Conservation (phyloP, 2,329 filamentous ascomycete genomes). For the Diaporthe destruens region DNA sequence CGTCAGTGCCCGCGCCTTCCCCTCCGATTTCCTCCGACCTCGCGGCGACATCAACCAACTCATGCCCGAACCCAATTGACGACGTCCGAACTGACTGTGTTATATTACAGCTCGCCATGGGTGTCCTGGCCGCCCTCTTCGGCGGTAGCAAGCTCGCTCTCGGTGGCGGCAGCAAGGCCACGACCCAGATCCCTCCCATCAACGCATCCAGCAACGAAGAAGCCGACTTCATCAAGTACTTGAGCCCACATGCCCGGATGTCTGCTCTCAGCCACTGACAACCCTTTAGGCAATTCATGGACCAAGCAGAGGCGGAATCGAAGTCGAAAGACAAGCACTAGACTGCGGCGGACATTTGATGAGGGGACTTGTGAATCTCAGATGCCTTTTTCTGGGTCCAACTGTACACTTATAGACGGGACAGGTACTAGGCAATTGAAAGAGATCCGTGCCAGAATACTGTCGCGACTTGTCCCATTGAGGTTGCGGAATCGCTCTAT, state of each 20-base stretch:
- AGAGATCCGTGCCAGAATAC: constrained; percentile 4
- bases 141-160: constrained; percentile 60
- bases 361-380: constrained; percentile 6
- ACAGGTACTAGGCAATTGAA: constrained; percentile 36
- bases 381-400: constrained; percentile 28
- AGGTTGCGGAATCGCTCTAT: neutral
- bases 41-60: neutral
- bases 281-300: constrained; percentile 60
- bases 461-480: neutral
- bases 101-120: constrained; percentile 66
- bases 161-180: constrained; percentile 60
- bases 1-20: constrained; percentile 58
- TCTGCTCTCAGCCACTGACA: constrained; percentile 41
- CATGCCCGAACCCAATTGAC: constrained; percentile 23
- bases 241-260: constrained; percentile 41
- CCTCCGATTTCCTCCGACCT: constrained; percentile 12
- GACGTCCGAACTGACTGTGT: constrained; percentile 44
- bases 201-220: constrained; percentile 73
- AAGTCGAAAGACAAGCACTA: constrained; percentile 60
- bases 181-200: constrained; percentile 66
- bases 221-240: constrained; percentile 75
- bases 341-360: constrained; percentile 38
- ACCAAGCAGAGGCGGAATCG: constrained; percentile 56
- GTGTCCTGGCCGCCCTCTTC: constrained; percentile 65
- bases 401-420: constrained; percentile 40